phyloP scores from a whole-genome alignment of 1,139 yeast species.

The Kodamaea anthophila region DNA sequence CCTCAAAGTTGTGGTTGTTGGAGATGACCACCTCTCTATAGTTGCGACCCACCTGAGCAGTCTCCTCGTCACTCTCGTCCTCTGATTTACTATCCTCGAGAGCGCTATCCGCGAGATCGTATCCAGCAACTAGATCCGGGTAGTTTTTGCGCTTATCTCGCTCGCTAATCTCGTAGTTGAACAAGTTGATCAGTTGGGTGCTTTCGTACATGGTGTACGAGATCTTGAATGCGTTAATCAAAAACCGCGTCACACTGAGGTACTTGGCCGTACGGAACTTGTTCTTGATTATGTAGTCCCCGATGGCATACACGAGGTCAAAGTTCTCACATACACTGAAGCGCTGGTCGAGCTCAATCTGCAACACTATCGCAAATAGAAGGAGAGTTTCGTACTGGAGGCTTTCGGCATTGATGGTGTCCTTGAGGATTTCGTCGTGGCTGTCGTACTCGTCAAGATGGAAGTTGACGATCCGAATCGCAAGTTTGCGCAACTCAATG shows the following conservation, averaged over 20 bases:
- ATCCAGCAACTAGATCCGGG: constrained; percentile 31
- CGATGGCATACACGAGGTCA: constrained; percentile 39
- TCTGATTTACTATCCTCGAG: no score
- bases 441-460: constrained; percentile 41
- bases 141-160: constrained; percentile 26
- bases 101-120: constrained; percentile 21
- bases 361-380: constrained; percentile 28
- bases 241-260: constrained; percentile 16
- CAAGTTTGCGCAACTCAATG: constrained; percentile 34
- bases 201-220: constrained; percentile 31
- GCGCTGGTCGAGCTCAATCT: constrained; percentile 32
- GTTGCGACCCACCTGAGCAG: constrained; percentile 9
- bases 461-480: constrained; percentile 29
- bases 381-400: constrained; percentile 16
- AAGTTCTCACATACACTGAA: constrained; percentile 40
- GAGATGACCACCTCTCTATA: constrained; percentile 14
- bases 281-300: constrained; percentile 28
- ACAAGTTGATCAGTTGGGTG: constrained; percentile 34
- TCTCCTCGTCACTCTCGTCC: constrained; percentile 15
- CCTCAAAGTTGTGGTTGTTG: constrained; percentile 2
- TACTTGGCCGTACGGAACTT: constrained; percentile 13
- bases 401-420: constrained; percentile 18
- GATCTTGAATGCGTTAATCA: constrained; percentile 25
- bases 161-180: constrained; percentile 33
- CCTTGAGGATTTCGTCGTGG: constrained; percentile 14